Base-by-base conservation (phyloP, 2,329 filamentous ascomycete species). In the Pezicula carpinea region DNA sequence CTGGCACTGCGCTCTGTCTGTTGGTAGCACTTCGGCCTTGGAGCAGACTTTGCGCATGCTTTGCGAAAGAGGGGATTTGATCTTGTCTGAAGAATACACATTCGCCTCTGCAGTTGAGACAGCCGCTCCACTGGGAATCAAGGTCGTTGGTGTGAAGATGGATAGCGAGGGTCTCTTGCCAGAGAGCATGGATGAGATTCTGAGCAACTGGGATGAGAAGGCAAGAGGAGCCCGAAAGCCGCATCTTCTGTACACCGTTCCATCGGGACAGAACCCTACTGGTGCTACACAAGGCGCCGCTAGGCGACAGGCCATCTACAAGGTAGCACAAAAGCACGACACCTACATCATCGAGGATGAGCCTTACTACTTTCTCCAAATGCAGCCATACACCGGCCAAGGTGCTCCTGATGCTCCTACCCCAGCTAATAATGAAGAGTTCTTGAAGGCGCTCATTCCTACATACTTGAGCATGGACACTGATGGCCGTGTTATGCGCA, bases 71-170 rank as follows among this genome's bases (percentile, higher is more conserved):
- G 81, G 83, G 1, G 90, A 97, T 62, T 80, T 82, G 49, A 72
- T 97, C 41, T 68, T 97, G 18, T 91, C 88, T 7, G 93, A 97
- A 67, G 86, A 92, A 62, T 97, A 92, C 67, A 92, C 89, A 33
- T 99, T 96, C 69, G 74, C 79, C n/a, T 77, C 79, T 15, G 82
- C 83, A 14, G 74, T 85, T 15, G 82, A 88, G 60, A 81, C 83
- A 0, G 82, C 80, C 0, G 64, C 69, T 22, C 82, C 83, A 0
- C 70, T 85, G 56, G 85, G 84, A 4, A 66, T 85, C 23, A 76
- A 74, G 47, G 73, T 81, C 10, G 70, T 76, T 3, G 77, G 79
- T 5, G 69, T 89, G 6, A 73, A 76, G 48, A 80, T 89, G 70
- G 85, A 90, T 58, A 71, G 71, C 1, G 69, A 85, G 62, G 85